Evolutionary conservation across 192 early-diverging fungal genomes (phyloP).

Genomic region (Spizellomyces punctatus): DNA sequence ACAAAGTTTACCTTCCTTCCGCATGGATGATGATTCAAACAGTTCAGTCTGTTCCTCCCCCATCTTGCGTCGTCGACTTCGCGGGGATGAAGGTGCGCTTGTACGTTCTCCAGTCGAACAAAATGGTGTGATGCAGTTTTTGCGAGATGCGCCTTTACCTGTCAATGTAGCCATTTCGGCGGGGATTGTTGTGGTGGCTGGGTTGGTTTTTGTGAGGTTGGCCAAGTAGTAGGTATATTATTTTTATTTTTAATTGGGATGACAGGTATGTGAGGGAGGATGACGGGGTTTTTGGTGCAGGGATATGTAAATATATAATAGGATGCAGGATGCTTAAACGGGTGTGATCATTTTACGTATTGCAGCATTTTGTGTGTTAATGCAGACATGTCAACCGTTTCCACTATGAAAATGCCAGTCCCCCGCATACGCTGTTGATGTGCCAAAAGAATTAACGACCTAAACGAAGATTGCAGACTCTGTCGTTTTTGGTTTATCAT

Average conservation of each 20-base stretch:
- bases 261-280: too few species aligned
- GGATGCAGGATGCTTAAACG: too few species aligned
- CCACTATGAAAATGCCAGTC: too few species aligned
- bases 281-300: too few species aligned
- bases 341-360: too few species aligned
- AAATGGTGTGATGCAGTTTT: conserved; percentile 30
- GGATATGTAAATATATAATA: too few species aligned
- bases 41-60: not conserved
- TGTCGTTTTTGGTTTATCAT: too few species aligned
- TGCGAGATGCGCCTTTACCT: conserved; percentile 51
- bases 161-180: conserved; percentile 58
- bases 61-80: not conserved
- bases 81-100: not conserved
- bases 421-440: too few species aligned
- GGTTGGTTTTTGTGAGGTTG: conserved; percentile 39
- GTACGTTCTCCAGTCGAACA: not conserved
- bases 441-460: too few species aligned
- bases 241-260: not conserved
- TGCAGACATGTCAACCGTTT: too few species aligned
- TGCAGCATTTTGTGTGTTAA: too few species aligned
- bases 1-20: not conserved
- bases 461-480: too few species aligned
- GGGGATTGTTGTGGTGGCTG: conserved; percentile 48
- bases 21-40: not conserved
- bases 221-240: conserved; percentile 19